Evolutionary conservation across 768 basidiomycete species (phyloP).

Genomic region (Boletus speciosus): DNA sequence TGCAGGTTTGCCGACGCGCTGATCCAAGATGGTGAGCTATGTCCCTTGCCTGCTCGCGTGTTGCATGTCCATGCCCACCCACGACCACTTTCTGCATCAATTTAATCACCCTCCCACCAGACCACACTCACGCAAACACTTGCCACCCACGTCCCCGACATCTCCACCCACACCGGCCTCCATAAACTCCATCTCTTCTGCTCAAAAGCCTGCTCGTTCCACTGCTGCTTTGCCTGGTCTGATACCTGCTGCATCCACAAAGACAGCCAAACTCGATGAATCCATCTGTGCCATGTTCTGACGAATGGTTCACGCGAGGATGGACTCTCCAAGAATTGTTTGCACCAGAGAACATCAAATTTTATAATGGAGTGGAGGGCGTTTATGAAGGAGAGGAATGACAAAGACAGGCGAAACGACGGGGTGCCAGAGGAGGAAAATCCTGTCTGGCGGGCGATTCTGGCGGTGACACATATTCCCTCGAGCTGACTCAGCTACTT

Average conservation of each 20-base stretch:
- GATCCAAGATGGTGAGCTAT: constrained; percentile 2
- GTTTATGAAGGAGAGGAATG: constrained; percentile 4
- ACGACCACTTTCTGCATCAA: neutral
- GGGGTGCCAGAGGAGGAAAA: neutral
- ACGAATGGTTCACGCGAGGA: constrained; percentile 19
- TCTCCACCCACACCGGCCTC: neutral
- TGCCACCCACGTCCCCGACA: neutral
- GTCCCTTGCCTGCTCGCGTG: neutral
- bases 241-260: constrained; percentile 27
- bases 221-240: constrained; percentile 16
- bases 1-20: neutral
- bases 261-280: constrained; percentile 22
- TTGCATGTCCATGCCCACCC: neutral
- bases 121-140: neutral
- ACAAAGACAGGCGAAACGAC: constrained; percentile 1
- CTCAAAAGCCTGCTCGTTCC: constrained; percentile 5
- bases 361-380: constrained; percentile 11
- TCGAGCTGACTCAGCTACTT: neutral
- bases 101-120: neutral
- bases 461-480: neutral
- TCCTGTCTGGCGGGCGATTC: neutral
- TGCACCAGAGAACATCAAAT: constrained; percentile 16
- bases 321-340: constrained; percentile 20
- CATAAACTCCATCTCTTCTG: constrained; percentile 11
- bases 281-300: constrained; percentile 26